Base-by-base conservation (phyloP, 2,329 filamentous ascomycete genomes). In the Aspergillus persii region DNA sequence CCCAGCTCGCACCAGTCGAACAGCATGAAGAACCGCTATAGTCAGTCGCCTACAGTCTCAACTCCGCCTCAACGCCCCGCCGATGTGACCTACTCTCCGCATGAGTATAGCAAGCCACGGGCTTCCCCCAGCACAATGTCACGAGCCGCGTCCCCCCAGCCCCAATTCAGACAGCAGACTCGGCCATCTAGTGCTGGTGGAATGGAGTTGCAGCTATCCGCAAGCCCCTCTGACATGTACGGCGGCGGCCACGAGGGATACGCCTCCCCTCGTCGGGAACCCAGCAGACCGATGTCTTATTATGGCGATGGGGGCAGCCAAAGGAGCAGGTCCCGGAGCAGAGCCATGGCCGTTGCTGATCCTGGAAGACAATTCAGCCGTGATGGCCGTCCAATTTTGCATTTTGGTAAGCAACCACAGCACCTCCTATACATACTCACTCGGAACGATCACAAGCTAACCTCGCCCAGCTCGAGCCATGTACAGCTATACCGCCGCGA, bases 401-500 rank as follows among this genome's bases (percentile, higher is more conserved):
- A 97, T 78, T 97, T 94, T 79, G 92, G 95, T 98, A 84, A 88
- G 92, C 84, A 56, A 33, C 26, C 3, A 18, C 7, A 41, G 33
- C 23, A 27, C 31, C 23, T 46, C 8, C 33, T 33, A 29, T 11
- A 8, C 23, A 11, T 7, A 26, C 15, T 11, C 31, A 46, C 36
- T 23, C 11, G 8, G n/a, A 23, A 8, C 2, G 15, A n/a, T 41
- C 15, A 6, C 15, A 33, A 44, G 3, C 9, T 50, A 46, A 41
- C 59, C 15, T 26, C 52, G 47, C 62, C 52, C 68, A 98, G 95
- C 95, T 56, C 90, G 94, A 47, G 94, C 95, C 29, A 84, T 97
- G 80, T 99, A 98, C 76, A 87, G 91, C 80, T 99, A 99, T 75
- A 87, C 90, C 71, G 92, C 95, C 2, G 94, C 92, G 26, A 99